phyloP scores from a whole-genome alignment of 352 stramenopile genomes.

The Elongisporangium undulatum region DNA sequence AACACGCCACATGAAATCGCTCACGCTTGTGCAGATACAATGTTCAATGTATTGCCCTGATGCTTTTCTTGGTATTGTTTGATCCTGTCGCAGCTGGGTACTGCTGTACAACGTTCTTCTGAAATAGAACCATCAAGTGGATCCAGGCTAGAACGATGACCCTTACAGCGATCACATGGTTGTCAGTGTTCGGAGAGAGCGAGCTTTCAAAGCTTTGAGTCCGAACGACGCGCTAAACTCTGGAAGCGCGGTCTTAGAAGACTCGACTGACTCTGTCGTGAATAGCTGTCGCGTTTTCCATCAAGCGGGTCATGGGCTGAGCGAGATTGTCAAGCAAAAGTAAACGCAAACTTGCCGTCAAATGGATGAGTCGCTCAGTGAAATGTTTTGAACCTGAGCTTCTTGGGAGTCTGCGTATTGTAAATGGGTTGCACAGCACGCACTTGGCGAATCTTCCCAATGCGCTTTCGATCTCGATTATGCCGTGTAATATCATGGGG shows the following conservation, averaged over 20 bases:
- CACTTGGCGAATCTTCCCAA: conserved; percentile 20
- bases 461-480: conserved; percentile 33
- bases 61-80: no score
- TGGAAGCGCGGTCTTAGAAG: neutral
- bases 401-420: conserved; percentile 14
- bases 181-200: neutral
- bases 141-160: neutral
- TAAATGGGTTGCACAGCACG: conserved; percentile 15
- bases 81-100: no score
- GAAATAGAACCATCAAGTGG: neutral
- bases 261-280: neutral
- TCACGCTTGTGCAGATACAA: no score
- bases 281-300: neutral
- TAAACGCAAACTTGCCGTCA: conserved; percentile 2
- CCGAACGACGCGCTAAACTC: neutral
- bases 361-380: neutral
- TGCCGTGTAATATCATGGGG: conserved; percentile 21
- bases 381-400: neutral
- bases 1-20: no score
- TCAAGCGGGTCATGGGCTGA: neutral
- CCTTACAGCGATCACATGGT: neutral
- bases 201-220: neutral
- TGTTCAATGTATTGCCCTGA: no score
- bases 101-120: no score
- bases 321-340: neutral